phyloP scores from a whole-genome alignment of 306 rosid species.

The Crataegus laevigata region DNA sequence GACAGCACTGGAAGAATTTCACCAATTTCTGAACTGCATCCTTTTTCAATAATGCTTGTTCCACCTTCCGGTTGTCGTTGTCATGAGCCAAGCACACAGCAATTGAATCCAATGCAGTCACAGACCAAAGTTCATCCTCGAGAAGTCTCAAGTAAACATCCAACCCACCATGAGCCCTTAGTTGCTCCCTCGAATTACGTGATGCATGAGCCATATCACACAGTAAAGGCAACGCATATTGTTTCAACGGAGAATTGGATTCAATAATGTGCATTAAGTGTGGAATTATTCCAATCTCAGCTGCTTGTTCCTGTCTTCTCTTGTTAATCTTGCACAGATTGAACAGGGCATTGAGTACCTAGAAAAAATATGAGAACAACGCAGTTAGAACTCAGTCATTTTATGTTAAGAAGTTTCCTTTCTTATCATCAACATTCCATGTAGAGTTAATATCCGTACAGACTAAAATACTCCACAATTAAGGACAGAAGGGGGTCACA shows the following conservation, averaged over 20 bases:
- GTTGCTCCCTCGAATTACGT: conserved; percentile 95
- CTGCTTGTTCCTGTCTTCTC: conserved; percentile 99
- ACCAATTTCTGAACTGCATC: conserved; percentile 96
- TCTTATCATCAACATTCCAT: neutral
- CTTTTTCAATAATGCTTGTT: conserved; percentile 85
- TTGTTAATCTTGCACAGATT: conserved; percentile 97
- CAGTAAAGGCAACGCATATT: conserved; percentile 79
- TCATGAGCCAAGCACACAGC: conserved; percentile 97
- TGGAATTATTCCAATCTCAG: conserved; percentile 99
- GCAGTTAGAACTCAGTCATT: conserved; percentile 9
- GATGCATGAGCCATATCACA: conserved; percentile 99
- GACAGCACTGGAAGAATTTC: conserved; percentile 93
- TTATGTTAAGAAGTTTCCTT: neutral
- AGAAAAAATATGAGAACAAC: conserved; percentile 13
- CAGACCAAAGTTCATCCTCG: conserved; percentile 92
- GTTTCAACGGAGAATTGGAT: conserved; percentile 84
- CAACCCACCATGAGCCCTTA: conserved; percentile 98
- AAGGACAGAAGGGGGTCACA: neutral
- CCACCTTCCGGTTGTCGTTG: conserved; percentile 90
- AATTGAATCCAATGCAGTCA: conserved; percentile 91
- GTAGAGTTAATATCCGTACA: neutral
- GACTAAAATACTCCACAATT: neutral
- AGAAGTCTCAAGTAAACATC: conserved; percentile 97
- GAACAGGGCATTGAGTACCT: conserved; percentile 93
- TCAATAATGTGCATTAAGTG: conserved; percentile 90